These are phyloP conservation scores for Pedinophyceae sp. DNA, from an alignment of 139 green algal species.

Conservation along the genomic window DNA sequence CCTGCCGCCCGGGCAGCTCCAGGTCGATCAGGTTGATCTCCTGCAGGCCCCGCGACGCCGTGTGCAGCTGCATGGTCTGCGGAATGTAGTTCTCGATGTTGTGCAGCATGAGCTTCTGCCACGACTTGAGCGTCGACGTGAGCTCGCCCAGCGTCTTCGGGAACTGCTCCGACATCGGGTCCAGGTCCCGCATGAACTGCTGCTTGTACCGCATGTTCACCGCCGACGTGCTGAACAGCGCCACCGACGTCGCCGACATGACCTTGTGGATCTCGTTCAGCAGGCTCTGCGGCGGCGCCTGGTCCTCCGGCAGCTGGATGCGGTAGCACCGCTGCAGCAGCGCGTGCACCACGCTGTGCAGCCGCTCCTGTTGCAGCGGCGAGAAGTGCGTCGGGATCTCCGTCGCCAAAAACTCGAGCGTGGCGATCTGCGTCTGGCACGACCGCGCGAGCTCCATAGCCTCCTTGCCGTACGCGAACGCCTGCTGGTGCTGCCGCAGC, in stretches of 20 bases:
- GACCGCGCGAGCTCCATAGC: slow-evolving; percentile 36
- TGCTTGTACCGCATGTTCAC: slow-evolving; percentile 48
- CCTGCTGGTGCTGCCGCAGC: no score
- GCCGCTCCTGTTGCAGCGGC: slow-evolving; percentile 52
- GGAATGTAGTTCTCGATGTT: slow-evolving; percentile 67
- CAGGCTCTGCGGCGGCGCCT: neutral
- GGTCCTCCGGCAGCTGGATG: slow-evolving; percentile 10
- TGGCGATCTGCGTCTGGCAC: slow-evolving; percentile 8
- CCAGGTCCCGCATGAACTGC: slow-evolving; percentile 75
- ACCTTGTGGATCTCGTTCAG: neutral
- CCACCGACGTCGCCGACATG: neutral
- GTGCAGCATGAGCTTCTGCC: slow-evolving; percentile 50
- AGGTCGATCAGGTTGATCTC: slow-evolving; percentile 27
- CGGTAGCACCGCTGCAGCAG: slow-evolving; percentile 88
- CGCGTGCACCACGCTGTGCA: slow-evolving; percentile 82
- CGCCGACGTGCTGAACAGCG: neutral
- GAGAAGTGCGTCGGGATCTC: slow-evolving; percentile 29
- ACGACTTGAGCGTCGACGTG: slow-evolving; percentile 65
- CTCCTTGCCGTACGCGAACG: slow-evolving; percentile 29
- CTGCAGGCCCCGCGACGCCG: slow-evolving; percentile 40
- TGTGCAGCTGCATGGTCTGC: slow-evolving; percentile 50
- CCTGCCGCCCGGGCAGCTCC: slow-evolving; percentile 1
- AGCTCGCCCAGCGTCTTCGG: slow-evolving; percentile 72
- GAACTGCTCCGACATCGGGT: slow-evolving; percentile 53
- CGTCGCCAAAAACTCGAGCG: slow-evolving; percentile 7